phyloP scores from a whole-genome alignment of 1,284 basidiomycete species.

The Hortiboletus rubellus region DNA sequence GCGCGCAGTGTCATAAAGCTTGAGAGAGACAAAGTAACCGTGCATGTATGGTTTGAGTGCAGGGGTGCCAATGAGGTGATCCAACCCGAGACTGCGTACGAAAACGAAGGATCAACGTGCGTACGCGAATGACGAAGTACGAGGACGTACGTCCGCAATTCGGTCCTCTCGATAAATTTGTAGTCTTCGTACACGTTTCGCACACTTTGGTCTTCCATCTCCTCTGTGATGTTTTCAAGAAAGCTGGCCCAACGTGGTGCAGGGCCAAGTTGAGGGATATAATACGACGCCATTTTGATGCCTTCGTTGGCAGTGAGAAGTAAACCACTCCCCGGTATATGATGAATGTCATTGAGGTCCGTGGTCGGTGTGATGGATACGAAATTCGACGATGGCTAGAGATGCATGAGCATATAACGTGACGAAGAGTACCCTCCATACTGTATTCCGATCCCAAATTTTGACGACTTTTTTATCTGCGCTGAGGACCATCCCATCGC shows the following conservation, averaged over 20 bases:
- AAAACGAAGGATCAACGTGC: conserved; percentile 8
- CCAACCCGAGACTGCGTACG: conserved; percentile 74
- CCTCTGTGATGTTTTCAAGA: conserved; percentile 97
- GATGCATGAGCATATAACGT: conserved; percentile 6
- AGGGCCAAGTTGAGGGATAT: conserved; percentile 94
- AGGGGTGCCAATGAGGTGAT: conserved; percentile 92
- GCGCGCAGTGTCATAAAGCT: conserved; percentile 94
- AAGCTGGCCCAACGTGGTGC: conserved; percentile 97
- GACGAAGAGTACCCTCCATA: conserved; percentile 39
- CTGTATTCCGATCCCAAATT: conserved; percentile 87
- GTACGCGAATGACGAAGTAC: neutral
- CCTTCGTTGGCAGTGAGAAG: conserved; percentile 91
- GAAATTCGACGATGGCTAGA: conserved; percentile 83
- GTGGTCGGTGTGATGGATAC: conserved; percentile 89
- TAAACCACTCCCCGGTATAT: conserved; percentile 82
- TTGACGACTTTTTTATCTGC: conserved; percentile 95
- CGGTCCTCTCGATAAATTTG: conserved; percentile 93
- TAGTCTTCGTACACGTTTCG: conserved; percentile 90
- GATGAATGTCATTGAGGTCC: conserved; percentile 87
- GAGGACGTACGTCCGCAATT: conserved; percentile 75
- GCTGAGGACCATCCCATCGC: conserved; percentile 85
- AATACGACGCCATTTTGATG: conserved; percentile 89
- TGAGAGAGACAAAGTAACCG: conserved; percentile 96
- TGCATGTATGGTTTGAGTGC: conserved; percentile 99
- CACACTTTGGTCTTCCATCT: conserved; percentile 88